These are phyloP conservation scores for Anthoceros angustus DNA, from an alignment of 225 moss, liverwort and hornwort species.

Conservation along the genomic window DNA sequence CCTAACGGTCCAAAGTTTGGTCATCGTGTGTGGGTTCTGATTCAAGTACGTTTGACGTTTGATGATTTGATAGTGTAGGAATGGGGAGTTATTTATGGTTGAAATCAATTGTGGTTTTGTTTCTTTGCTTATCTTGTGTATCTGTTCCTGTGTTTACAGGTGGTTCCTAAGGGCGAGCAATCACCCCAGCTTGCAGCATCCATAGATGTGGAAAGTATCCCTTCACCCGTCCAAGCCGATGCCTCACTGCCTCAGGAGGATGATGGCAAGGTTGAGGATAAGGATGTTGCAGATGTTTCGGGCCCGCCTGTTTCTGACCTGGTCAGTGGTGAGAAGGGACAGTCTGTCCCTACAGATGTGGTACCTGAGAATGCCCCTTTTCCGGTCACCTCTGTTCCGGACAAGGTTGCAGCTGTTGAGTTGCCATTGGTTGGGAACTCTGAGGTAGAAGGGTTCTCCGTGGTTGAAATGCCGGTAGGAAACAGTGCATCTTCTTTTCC, in stretches of 20 bases:
- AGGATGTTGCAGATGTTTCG: neutral
- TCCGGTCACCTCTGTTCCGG: conserved; percentile 8
- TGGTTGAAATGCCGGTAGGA: conserved; percentile 72
- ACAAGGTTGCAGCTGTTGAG: conserved; percentile 12
- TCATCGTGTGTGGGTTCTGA: conserved; percentile 87
- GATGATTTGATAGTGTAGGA: neutral
- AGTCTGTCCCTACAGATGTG: neutral
- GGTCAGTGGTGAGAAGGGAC: neutral
- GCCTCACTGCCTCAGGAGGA: conserved; percentile 15
- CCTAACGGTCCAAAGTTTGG: conserved; percentile 81
- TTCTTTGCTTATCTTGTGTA: neutral
- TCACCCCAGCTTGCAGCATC: conserved; percentile 43
- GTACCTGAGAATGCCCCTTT: conserved; percentile 15
- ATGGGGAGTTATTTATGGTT: neutral
- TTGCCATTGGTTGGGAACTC: conserved; percentile 34
- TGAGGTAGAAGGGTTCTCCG: conserved; percentile 71
- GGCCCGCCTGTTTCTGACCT: no score
- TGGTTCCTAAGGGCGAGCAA: conserved; percentile 41
- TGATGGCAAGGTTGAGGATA: conserved; percentile 18
- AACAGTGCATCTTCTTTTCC: conserved; percentile 9
- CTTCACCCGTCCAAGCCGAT: no score
- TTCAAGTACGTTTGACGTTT: conserved; percentile 25
- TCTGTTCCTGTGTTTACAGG: neutral
- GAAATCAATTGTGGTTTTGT: neutral
- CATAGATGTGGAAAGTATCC: no score